phyloP scores from a whole-genome alignment of 2,329 filamentous ascomycete species.

The Magnaporthiopsis rhizophila region DNA sequence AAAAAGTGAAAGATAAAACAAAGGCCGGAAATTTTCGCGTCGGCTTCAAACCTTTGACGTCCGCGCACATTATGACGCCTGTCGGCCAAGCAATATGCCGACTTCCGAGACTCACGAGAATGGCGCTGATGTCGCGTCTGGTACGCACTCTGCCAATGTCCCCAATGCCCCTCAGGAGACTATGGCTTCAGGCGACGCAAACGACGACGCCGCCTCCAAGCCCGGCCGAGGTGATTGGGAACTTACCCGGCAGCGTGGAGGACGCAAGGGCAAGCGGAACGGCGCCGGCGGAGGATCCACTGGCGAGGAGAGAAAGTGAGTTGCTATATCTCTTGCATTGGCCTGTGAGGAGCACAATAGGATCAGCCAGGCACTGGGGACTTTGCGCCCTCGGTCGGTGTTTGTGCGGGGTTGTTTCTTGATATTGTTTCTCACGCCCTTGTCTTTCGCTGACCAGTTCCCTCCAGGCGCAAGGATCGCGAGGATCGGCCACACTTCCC shows the following conservation, averaged over 20 bases:
- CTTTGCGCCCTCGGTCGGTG: background rate
- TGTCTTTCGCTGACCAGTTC: background rate
- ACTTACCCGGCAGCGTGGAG: background rate
- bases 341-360: background rate
- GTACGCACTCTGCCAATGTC: background rate
- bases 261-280: background rate
- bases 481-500: constrained; percentile 2
- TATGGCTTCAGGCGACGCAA: background rate
- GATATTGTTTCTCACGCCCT: background rate
- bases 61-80: background rate
- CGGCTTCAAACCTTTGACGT: background rate
- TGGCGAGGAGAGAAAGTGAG: background rate
- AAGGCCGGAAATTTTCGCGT: background rate
- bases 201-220: background rate
- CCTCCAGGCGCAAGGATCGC: constrained; percentile 1
- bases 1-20: background rate
- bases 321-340: background rate
- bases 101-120: constrained; percentile 2
- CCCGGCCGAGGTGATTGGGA: background rate
- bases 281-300: background rate
- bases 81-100: constrained; percentile 1
- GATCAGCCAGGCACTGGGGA: background rate
- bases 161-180: background rate
- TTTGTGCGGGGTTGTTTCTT: background rate
- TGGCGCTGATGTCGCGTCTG: constrained; percentile 2